Evolutionary conservation across 164 flowering plant species (phyloP).

Genomic region (Stephania japonica): DNA sequence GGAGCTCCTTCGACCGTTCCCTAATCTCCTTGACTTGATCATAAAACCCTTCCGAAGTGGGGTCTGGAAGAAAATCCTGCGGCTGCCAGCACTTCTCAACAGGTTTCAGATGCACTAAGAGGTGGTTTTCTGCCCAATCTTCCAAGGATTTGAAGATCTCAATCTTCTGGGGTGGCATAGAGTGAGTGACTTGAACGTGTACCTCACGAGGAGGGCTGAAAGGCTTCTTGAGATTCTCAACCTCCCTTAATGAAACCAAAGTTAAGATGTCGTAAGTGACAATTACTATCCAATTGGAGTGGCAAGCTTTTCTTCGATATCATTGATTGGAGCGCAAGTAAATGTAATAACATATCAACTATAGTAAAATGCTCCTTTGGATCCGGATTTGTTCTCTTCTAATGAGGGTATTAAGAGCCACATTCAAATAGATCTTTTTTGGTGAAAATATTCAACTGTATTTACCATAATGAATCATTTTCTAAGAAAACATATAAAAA

Average conservation of each 20-base stretch:
- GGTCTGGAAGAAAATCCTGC: conserved; percentile 66
- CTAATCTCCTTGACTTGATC: conserved; percentile 61
- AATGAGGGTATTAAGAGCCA: no score
- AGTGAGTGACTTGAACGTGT: conserved; percentile 60
- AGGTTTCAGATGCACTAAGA: conserved; percentile 51
- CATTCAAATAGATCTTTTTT: no score
- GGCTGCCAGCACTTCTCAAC: conserved; percentile 82
- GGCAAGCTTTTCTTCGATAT: not conserved
- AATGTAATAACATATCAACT: no score
- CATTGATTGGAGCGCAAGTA: no score
- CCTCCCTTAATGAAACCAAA: conserved; percentile 33
- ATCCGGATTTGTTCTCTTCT: no score
- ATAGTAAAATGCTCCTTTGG: no score
- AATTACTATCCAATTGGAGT: not conserved
- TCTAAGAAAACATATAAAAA: no score
- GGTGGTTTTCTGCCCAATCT: conserved; percentile 57
- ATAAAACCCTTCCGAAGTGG: conserved; percentile 48
- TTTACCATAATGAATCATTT: no score
- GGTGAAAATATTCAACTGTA: no score
- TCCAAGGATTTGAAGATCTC: conserved; percentile 62
- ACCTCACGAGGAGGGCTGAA: conserved; percentile 57
- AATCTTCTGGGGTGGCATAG: conserved; percentile 66
- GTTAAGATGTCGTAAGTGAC: not conserved
- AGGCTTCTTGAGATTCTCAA: conserved; percentile 43
- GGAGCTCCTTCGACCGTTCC: conserved; percentile 57